Evolutionary conservation across 2,329 filamentous ascomycete species (phyloP).

Genomic region (Nannizzia gypsea): DNA sequence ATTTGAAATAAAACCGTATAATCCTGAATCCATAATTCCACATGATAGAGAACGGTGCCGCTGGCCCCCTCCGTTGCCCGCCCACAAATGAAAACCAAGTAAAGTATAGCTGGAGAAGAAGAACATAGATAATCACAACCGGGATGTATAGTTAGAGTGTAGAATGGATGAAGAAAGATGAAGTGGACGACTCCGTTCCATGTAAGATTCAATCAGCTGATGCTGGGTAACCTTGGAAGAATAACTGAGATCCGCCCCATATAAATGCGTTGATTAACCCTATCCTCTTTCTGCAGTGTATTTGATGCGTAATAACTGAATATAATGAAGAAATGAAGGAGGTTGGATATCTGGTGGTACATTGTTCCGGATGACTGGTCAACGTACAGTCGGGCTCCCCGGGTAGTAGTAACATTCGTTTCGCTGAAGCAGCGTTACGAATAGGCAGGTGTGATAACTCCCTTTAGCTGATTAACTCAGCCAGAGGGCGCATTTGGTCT

Average conservation of each 20-base stretch:
- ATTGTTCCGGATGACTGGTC: background rate
- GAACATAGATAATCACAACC: background rate
- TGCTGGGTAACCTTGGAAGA: background rate
- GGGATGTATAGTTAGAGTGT: background rate
- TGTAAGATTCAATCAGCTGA: background rate
- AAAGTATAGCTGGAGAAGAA: background rate
- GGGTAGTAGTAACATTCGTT: background rate
- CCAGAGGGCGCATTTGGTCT: background rate
- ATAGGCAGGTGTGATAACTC: background rate
- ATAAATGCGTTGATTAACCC: background rate
- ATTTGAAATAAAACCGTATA: background rate
- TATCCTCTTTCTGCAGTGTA: background rate
- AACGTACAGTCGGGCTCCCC: background rate
- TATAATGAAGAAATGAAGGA: background rate
- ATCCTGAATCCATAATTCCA: background rate
- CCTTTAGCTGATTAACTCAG: constrained; percentile 3
- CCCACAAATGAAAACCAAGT: background rate
- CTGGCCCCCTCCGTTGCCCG: background rate
- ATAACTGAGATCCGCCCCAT: background rate
- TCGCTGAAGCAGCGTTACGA: background rate
- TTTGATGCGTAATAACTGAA: background rate
- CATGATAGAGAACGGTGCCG: background rate
- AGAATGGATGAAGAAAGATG: background rate
- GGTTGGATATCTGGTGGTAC: background rate
- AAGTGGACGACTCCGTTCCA: background rate